Base-by-base conservation (phyloP, 768 basidiomycete genomes). In the Lentinula edodes region DNA sequence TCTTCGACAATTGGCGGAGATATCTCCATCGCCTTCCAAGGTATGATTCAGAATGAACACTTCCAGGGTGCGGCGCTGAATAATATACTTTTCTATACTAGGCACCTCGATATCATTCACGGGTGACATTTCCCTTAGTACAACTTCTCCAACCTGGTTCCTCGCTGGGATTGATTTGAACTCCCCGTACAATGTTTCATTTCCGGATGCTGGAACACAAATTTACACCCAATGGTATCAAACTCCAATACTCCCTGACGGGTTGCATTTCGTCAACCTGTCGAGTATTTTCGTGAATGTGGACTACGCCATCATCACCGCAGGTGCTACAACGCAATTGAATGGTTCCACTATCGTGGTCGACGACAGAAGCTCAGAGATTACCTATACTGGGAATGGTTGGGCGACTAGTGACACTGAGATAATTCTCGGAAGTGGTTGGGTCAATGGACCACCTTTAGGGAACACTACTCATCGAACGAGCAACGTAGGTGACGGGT, bases 401-500 rank as follows among this genome's bases (percentile, higher is more conserved):
- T 59, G 58, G 58, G 7, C 13, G 32, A 18, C 20, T 9, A 48
- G 38, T 46, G 46, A 18, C 12, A 16, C 28, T 10, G 16, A 35
- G 28, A 16, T 59, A 2, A n/a, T 12, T 13, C 5, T 36, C 8
- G 43, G 43, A 23, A n/a, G 15, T 10, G 43, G 43, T 18, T 23
- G 16, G 42, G 9, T 48, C 23, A 39, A 34, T 7, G 58, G 42
- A 18, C 13, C 20, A 34, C 16, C 58, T 10, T 15, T 59, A n/a
- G 58, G 58, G 6, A 59, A 59, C 43, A n/a, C 58, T 15, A 59
- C 58, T 13, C 58, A 59, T 38, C 58, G 58, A n/a, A 45, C 32
- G 3, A 28, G 42, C 32, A 59, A 12, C 8, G 41, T 48, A n/a
- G 58, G 58, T 13, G 39, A 43, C 43, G 39, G 38, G 12, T 46